phyloP scores from a whole-genome alignment of 805 yeast genomes.

The Spathaspora girioi region DNA sequence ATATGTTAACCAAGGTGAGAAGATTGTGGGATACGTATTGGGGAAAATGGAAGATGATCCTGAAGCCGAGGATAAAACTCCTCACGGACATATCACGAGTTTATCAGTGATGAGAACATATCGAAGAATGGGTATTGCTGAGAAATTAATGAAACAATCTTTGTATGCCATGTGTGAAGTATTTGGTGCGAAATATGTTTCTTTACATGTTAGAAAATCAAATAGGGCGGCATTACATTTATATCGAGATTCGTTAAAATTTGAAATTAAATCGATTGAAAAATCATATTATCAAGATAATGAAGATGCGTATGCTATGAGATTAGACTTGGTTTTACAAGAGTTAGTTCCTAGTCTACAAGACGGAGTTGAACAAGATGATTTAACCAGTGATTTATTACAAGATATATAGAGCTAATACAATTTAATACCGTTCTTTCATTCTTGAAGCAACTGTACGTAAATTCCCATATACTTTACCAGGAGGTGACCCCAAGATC shows the following conservation, averaged over 20 bases:
- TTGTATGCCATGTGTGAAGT: slow-evolving; percentile 77
- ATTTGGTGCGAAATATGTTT: slow-evolving; percentile 77
- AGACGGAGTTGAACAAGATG: slow-evolving; percentile 45
- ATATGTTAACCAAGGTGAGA: slow-evolving; percentile 64
- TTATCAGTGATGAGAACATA: slow-evolving; percentile 93
- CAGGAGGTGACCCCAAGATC: slow-evolving; percentile 97
- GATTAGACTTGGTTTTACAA: slow-evolving; percentile 57
- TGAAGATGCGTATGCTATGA: slow-evolving; percentile 97
- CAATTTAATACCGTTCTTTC: slow-evolving; percentile 80
- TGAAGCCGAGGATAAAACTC: slow-evolving; percentile 64
- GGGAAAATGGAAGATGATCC: slow-evolving; percentile 98
- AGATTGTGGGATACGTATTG: slow-evolving; percentile 91
- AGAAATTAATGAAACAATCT: slow-evolving; percentile 81
- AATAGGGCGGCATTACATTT: slow-evolving; percentile 92
- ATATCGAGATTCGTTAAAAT: slow-evolving; percentile 78
- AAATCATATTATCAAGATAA: slow-evolving; percentile 93
- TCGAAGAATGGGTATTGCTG: slow-evolving; percentile 93
- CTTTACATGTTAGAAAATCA: slow-evolving; percentile 89
- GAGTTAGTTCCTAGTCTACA: slow-evolving; percentile 62
- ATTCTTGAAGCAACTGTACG: slow-evolving; percentile 95
- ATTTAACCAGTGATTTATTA: slow-evolving; percentile 40
- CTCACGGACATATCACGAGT: slow-evolving; percentile 93
- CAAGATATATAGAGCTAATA: slow-evolving; percentile 13
- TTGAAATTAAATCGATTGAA: slow-evolving; percentile 79
- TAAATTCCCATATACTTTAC: slow-evolving; percentile 95